phyloP scores from a whole-genome alignment of 108 stramenopile species.

The Cylindrotheca fusiformis region DNA sequence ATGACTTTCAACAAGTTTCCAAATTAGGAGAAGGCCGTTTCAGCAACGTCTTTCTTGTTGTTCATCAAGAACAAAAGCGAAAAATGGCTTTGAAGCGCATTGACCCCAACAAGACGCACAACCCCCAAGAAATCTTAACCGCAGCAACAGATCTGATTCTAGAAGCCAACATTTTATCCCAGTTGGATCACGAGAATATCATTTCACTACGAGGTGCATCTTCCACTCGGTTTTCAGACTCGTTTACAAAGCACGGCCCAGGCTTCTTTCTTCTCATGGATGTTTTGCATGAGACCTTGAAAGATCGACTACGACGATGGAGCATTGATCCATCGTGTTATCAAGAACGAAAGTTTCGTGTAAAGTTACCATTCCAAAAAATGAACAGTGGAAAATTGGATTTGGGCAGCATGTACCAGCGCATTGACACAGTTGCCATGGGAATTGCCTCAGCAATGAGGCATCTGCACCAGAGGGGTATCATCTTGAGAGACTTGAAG shows the following conservation, averaged over 20 bases:
- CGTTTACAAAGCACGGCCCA: slow-evolving; percentile 15
- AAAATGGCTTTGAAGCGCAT: slow-evolving; percentile 12
- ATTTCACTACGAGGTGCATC: slow-evolving; percentile 22
- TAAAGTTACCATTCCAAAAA: not conserved
- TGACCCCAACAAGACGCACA: not conserved
- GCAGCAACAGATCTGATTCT: slow-evolving; percentile 32
- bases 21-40: slow-evolving; percentile 13
- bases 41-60: slow-evolving; percentile 16
- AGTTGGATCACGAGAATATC: slow-evolving; percentile 36
- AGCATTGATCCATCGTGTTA: not conserved
- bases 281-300: slow-evolving; percentile 41
- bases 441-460: slow-evolving; percentile 35
- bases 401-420: slow-evolving; percentile 1
- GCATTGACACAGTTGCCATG: slow-evolving; percentile 30
- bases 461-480: slow-evolving; percentile 32
- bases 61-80: not conserved
- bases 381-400: not conserved
- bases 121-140: slow-evolving; percentile 9
- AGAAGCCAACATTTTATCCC: slow-evolving; percentile 25
- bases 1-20: slow-evolving; percentile 3
- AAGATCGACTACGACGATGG: slow-evolving; percentile 33
- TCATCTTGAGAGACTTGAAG: slow-evolving; percentile 80
- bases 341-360: not conserved
- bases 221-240: slow-evolving; percentile 4
- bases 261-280: slow-evolving; percentile 62